Evolutionary conservation across 2,329 filamentous ascomycete genomes (phyloP), one percentile per base, ranked within the genome.

Genomic region (Atkinsonella hypoxylon): DNA sequence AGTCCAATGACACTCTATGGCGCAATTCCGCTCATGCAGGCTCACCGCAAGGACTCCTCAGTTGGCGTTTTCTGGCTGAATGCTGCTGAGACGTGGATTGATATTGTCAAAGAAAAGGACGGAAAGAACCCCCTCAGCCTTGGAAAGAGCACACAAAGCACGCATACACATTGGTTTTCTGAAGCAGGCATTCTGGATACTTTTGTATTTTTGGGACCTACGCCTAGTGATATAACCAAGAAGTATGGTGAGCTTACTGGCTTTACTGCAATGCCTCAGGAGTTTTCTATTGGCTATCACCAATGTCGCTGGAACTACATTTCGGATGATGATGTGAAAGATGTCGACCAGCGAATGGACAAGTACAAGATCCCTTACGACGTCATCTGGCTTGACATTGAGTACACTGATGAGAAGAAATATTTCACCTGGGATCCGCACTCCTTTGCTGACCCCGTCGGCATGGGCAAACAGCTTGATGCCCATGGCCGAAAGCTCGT

Each of bases 291-390:
- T 57, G 93, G 81, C 12, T 96, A 97, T 68, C 93, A 98, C 63
- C 93, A 98, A 67, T 97, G 93, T 67, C 86, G 93, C 59, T 98
- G 93, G 93, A 98, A 98, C 70, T 98, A 98, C 64, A 84, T 96
- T 51, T 94, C 89, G 1, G 91, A 96, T 60, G 89, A 96, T 56
- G 93, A 98, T 68, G 90, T 98, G 52, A 94, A 87, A 67, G 90
- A 97, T 61, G 91, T 98, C 41, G 90, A 97, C 65, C 83, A 87
- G 57, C 95, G 94, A 66, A 95, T 98, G 72, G 90, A 97, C 72
- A 94, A 93, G 71, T 81, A 83, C 69, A 84, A 88, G 64, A 96
- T 98, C 50, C 93, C 93, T 0, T 98, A 97, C 70, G 93, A 98
- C 68, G 87, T 97, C 56, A 98, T 98, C 61, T 98, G 93, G 93